phyloP scores from a whole-genome alignment of 2,329 filamentous ascomycete species.

The Ascochyta koolunga region DNA sequence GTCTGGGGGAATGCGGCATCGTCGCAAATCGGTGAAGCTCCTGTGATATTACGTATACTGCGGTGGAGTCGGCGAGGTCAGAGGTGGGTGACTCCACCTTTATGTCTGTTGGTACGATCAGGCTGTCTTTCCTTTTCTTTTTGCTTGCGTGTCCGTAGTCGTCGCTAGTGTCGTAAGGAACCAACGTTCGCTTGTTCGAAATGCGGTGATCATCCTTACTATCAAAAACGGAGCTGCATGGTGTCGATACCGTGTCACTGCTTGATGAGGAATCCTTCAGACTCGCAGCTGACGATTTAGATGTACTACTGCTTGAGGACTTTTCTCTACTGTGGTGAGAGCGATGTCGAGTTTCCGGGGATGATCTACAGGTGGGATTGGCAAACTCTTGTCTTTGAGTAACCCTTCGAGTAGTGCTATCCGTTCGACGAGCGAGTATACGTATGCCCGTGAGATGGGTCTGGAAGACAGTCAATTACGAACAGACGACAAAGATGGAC shows the following conservation, averaged over 20 bases:
- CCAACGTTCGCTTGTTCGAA: background rate
- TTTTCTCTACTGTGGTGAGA: background rate
- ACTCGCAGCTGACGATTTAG: background rate
- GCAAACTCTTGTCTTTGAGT: constrained; percentile 58
- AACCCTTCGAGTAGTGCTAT: constrained; percentile 60
- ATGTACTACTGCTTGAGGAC: background rate
- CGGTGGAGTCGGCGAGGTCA: background rate
- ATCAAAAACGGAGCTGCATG: background rate
- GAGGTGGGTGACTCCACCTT: background rate
- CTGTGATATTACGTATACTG: background rate
- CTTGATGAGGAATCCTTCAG: background rate
- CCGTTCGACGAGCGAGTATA: constrained; percentile 62
- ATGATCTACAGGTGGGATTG: constrained; percentile 58
- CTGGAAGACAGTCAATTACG: constrained; percentile 39
- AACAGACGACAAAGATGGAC: constrained; percentile 19
- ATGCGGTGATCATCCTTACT: background rate
- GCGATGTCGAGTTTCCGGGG: constrained; percentile 57
- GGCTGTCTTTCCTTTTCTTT: background rate
- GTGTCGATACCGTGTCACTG: background rate
- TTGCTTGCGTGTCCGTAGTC: background rate
- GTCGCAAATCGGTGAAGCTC: background rate
- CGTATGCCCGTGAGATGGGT: constrained; percentile 64
- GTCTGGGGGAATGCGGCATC: background rate
- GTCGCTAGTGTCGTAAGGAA: background rate
- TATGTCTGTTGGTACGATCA: background rate